phyloP scores from a whole-genome alignment of 2,329 filamentous ascomycete species.

The Calonectria henricotiae region DNA sequence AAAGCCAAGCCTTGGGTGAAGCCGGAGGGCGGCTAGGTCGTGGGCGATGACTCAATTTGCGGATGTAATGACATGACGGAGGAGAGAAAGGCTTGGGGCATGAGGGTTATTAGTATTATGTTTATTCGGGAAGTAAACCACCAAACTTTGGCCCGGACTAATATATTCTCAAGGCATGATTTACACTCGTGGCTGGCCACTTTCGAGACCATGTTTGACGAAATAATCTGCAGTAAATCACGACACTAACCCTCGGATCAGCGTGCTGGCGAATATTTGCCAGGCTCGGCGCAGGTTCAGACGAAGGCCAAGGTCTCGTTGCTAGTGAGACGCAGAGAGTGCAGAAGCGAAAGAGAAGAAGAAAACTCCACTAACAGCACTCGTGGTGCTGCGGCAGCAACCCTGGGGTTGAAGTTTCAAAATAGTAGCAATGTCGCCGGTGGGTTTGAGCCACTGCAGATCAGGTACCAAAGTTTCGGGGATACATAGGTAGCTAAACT shows the following conservation, averaged over 20 bases:
- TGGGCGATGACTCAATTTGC: slow-evolving; percentile 2
- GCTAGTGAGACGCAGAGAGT: slow-evolving; percentile 14
- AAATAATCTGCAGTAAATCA: not conserved
- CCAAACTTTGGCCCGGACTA: not conserved
- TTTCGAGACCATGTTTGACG: not conserved
- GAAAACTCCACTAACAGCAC: slow-evolving; percentile 9
- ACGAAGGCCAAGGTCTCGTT: slow-evolving; percentile 13
- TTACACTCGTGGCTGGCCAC: not conserved
- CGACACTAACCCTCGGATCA: not conserved
- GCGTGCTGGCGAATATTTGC: not conserved
- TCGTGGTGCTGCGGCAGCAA: slow-evolving; percentile 16
- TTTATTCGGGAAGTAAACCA: not conserved
- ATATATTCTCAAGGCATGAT: not conserved
- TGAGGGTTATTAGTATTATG: not conserved
- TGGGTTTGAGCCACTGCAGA: slow-evolving; percentile 38
- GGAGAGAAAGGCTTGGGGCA: not conserved
- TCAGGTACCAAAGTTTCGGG: slow-evolving; percentile 24
- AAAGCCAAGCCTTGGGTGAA: slow-evolving; percentile 21
- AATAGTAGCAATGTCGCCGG: slow-evolving; percentile 31
- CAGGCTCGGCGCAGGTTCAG: not conserved
- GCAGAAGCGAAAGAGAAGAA: slow-evolving; percentile 5
- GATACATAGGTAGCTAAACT: slow-evolving; percentile 14
- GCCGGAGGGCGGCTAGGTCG: slow-evolving; percentile 11
- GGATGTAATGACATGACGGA: not conserved
- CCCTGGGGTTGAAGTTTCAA: slow-evolving; percentile 30